These are phyloP conservation scores for Phytophthora fragariae DNA, from an alignment of 352 stramenopile genomes.

Conservation along the genomic window DNA sequence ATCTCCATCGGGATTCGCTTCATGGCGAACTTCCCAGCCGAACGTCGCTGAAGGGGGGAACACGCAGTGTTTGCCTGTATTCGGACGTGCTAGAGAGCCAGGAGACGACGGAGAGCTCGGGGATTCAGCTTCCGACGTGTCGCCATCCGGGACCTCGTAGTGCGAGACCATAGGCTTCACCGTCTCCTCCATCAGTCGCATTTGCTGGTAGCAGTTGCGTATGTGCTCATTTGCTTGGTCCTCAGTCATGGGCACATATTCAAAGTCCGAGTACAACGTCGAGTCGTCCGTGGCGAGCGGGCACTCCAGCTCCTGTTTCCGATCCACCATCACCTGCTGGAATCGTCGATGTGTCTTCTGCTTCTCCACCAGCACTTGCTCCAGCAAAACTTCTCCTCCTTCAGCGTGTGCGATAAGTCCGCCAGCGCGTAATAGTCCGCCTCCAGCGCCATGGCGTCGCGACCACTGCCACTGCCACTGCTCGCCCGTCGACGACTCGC, in stretches of 20 bases:
- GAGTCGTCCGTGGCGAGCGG: constrained; percentile 42
- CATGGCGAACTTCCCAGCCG: constrained; percentile 57
- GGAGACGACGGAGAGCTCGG: constrained; percentile 23
- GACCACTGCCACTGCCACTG: constrained; percentile 13
- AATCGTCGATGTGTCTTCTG: constrained; percentile 53
- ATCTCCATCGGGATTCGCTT: constrained; percentile 46
- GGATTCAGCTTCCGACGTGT: constrained; percentile 28
- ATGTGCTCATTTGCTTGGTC: constrained; percentile 61
- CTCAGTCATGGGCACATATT: constrained; percentile 65
- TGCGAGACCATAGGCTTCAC: constrained; percentile 45
- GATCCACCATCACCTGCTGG: constrained; percentile 62
- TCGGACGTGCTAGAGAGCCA: constrained; percentile 4
- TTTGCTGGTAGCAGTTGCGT: constrained; percentile 65
- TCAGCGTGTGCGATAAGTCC: constrained; percentile 60
- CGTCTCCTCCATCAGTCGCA: constrained; percentile 57
- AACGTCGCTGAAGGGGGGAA: constrained; percentile 62
- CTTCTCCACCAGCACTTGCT: constrained; percentile 61
- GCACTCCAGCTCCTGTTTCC: constrained; percentile 53
- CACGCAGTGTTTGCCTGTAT: constrained; percentile 24
- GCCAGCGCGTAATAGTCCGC: constrained; percentile 62
- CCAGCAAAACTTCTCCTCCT: constrained; percentile 70
- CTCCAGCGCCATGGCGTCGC: constrained; percentile 35
- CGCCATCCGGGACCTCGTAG: constrained; percentile 39
- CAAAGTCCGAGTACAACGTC: constrained; percentile 48
- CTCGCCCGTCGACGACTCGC: constrained; percentile 29